phyloP scores from a whole-genome alignment of 768 basidiomycete species.

The Thelephora ganbajun region DNA sequence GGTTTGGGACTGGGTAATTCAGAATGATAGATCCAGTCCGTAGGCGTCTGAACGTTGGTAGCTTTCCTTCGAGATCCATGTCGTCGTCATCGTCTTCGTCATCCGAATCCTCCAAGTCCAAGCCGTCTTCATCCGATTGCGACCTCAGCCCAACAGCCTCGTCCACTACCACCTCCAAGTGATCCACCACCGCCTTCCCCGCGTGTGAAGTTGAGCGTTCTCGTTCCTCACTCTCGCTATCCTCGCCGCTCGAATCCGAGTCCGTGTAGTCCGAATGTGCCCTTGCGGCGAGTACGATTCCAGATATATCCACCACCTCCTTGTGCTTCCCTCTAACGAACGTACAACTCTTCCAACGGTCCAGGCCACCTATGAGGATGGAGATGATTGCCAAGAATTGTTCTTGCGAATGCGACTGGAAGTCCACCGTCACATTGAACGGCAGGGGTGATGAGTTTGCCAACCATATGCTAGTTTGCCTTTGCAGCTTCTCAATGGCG shows the following conservation, averaged over 20 bases:
- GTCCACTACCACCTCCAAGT: not conserved
- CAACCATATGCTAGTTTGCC: slow-evolving; percentile 41
- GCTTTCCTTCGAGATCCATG: slow-evolving; percentile 4
- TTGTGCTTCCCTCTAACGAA: slow-evolving; percentile 22
- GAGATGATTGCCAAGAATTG: slow-evolving; percentile 49
- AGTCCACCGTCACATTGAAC: slow-evolving; percentile 46
- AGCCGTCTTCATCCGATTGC: slow-evolving; percentile 4
- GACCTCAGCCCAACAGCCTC: slow-evolving; percentile 1
- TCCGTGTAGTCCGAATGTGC: too few species aligned
- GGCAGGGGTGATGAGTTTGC: slow-evolving; percentile 36
- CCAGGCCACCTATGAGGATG: slow-evolving; percentile 39
- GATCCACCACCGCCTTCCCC: not conserved
- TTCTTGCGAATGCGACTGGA: slow-evolving; percentile 29
- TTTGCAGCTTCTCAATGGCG: slow-evolving; percentile 23
- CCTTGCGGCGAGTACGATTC: not conserved
- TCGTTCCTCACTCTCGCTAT: too few species aligned
- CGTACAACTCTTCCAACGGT: slow-evolving; percentile 43
- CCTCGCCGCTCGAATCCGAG: too few species aligned
- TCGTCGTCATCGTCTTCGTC: slow-evolving; percentile 6
- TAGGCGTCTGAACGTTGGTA: slow-evolving; percentile 8
- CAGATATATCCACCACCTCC: slow-evolving; percentile 11
- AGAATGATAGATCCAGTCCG: slow-evolving; percentile 21
- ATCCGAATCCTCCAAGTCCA: slow-evolving; percentile 6
- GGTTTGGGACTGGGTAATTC: slow-evolving; percentile 31
- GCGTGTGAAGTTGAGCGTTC: too few species aligned